phyloP scores from a whole-genome alignment of 2,329 filamentous ascomycete species.

The Byssothecium circinans region DNA sequence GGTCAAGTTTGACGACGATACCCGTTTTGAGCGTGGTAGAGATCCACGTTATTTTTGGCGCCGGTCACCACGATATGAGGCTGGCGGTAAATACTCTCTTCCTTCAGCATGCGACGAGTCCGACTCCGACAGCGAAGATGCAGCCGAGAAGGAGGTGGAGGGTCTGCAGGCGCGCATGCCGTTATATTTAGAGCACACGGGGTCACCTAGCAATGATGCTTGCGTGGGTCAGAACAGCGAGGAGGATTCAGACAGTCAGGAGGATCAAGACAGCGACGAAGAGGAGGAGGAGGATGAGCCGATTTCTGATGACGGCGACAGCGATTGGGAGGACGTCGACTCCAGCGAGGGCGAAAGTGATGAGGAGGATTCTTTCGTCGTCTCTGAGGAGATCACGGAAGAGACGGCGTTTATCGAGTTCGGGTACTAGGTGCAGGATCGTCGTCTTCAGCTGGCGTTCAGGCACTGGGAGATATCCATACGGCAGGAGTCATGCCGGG shows the following conservation, averaged over 20 bases:
- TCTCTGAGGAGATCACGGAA: not conserved
- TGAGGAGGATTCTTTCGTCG: not conserved
- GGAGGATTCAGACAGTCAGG: not conserved
- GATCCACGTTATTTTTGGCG: slow-evolving; percentile 28
- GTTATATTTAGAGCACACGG: not conserved
- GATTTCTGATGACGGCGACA: not conserved
- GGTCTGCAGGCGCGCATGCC: not conserved
- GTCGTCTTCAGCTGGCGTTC: no score
- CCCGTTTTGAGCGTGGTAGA: slow-evolving; percentile 24
- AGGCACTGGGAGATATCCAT: no score
- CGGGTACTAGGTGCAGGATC: not conserved
- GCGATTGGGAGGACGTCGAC: not conserved
- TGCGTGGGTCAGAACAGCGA: not conserved
- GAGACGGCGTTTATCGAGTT: slow-evolving; percentile 3
- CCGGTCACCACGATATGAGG: slow-evolving; percentile 32
- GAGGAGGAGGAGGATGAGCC: slow-evolving; percentile 1
- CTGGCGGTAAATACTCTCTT: slow-evolving; percentile 28
- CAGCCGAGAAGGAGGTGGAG: not conserved
- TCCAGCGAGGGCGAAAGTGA: not conserved
- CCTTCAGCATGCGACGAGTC: not conserved
- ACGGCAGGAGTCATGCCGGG: no score
- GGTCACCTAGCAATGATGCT: not conserved
- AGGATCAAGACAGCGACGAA: not conserved
- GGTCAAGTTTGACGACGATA: slow-evolving; percentile 25
- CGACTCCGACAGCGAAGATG: not conserved